Evolutionary conservation across 2,329 filamentous ascomycete genomes (phyloP), one percentile per base, ranked within the genome.

Genomic region (Colletotrichum horii): DNA sequence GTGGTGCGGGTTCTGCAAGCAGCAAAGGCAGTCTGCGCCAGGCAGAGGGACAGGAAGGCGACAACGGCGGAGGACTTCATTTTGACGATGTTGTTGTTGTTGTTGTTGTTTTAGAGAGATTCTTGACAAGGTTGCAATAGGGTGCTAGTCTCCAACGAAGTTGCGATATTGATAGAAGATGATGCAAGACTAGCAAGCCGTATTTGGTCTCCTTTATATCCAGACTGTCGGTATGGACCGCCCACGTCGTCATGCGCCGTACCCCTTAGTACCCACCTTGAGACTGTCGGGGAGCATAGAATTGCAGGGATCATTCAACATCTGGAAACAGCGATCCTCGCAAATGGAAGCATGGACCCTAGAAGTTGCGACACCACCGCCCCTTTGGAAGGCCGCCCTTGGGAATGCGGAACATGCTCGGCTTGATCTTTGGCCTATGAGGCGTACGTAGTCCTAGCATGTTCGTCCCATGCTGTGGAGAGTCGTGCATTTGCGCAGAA

Each of bases 31-130:
- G 65, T 67, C 48, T 56, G 65, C 30, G 48, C 48, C 48, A 67
- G 48, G 48, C 65, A 34, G 48, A 67, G 28, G n/a, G 48, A 55
- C 11, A 67, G 28, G 38, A 67, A 48, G 43, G 48, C 43, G 28
- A 67, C 28, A 30, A 67, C 22, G 14, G 65, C 15, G 48, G 12
- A 67, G 14, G 65, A 34, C 65, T 67, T 55, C 65, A 67, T 67
- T 12, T 26, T 24, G 26, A 30, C n/a, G 8, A 60, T 28, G 16
- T 6, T 61, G 3, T 1, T 22, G 3, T 6, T 28, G 16, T 6
- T 61, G 3, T 1, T 22, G 3, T 6, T 61, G 2, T 22, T 62
- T 22, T 3, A 0, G 7, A 14, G 15, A 34, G 19, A 30, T 6
- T 2, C 11, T 61, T 61, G 11, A 62, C 28, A 1, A 61, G 12